Evolutionary conservation across 306 rosid species (phyloP).

Genomic region (Cotoneaster glaucophyllus): DNA sequence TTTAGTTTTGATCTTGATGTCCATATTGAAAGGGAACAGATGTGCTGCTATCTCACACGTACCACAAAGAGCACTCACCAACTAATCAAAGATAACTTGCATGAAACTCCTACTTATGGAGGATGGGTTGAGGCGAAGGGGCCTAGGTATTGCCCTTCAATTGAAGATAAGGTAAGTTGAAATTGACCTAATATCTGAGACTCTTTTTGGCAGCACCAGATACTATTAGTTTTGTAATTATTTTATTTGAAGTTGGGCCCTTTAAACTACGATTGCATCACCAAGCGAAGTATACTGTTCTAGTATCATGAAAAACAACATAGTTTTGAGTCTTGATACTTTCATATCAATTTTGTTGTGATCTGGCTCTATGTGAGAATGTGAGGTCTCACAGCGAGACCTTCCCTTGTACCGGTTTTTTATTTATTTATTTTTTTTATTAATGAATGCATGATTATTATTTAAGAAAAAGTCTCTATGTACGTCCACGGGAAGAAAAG

Average conservation of each 20-base stretch:
- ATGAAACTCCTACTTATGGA: constrained; percentile 97
- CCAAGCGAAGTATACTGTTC: not conserved
- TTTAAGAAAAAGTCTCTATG: not conserved
- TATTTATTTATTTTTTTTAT: not conserved
- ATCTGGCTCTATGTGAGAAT: not conserved
- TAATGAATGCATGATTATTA: not conserved
- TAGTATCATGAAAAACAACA: not conserved
- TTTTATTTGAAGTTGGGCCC: not conserved
- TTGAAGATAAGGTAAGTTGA: constrained; percentile 81
- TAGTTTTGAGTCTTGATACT: not conserved
- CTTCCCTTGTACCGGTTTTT: not conserved
- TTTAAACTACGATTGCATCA: not conserved
- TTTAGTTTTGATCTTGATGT: constrained; percentile 94
- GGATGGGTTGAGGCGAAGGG: constrained; percentile 99
- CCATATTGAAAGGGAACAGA: constrained; percentile 89
- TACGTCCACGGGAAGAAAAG: not conserved
- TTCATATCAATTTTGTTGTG: not conserved
- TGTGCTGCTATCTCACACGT: constrained; percentile 95
- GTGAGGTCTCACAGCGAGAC: not conserved
- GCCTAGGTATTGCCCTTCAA: constrained; percentile 97
- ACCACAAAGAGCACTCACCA: constrained; percentile 85
- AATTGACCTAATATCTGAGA: not conserved
- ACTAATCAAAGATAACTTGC: constrained; percentile 82
- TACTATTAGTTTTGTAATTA: not conserved
- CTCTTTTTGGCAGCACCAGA: not conserved